A percentile compares a stretch with the other conserved stretches of the same genome.
Conservation (phyloP, 441 rosid genomes). For the Isatis lusitanica region DNA sequence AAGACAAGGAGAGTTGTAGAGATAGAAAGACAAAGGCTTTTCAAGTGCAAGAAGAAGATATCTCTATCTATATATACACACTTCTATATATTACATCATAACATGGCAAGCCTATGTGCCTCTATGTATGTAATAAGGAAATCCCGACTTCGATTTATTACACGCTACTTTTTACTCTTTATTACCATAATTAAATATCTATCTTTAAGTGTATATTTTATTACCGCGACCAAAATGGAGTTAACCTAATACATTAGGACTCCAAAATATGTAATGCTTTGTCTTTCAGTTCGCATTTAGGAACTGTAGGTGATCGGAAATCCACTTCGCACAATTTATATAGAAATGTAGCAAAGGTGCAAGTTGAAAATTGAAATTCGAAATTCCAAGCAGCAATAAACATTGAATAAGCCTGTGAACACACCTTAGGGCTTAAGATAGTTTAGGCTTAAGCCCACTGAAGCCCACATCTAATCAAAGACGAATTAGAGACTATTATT, state of each 20-base stretch:
- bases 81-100: neutral
- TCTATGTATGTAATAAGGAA: conserved; percentile 32
- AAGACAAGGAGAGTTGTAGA: conserved; percentile 22
- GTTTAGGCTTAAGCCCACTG: conserved; percentile 6
- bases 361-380: neutral
- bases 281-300: neutral
- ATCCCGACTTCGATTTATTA: conserved; percentile 2
- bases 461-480: neutral
- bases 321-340: too few relatives aligned
- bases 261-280: neutral
- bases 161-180: neutral
- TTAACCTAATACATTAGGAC: neutral
- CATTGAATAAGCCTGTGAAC: too few relatives aligned
- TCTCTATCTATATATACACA: conserved; percentile 24
- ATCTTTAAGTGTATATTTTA: neutral
- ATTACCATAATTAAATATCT: neutral
- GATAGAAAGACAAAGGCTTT: conserved; percentile 40
- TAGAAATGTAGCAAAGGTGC: too few relatives aligned
- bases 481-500: too few relatives aligned
- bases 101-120: neutral
- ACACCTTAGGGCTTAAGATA: neutral
- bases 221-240: neutral
- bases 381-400: conserved; percentile 4
- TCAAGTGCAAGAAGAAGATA: conserved; percentile 37
- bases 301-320: neutral